These are phyloP conservation scores for Macrolepiota albuminosa DNA, from an alignment of 768 basidiomycete species.

Conservation along the genomic window DNA sequence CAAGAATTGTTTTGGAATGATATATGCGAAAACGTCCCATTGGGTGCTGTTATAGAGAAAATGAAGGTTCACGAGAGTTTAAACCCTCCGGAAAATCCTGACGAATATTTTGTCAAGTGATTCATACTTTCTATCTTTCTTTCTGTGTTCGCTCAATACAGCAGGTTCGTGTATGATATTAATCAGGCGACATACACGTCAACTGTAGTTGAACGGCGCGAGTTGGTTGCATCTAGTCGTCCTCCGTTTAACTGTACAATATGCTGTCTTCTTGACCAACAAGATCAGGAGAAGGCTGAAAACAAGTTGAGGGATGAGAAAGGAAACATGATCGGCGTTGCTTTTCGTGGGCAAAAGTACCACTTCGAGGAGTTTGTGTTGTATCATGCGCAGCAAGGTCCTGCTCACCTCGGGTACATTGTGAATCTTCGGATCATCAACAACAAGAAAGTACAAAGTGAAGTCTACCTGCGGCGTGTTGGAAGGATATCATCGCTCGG, in stretches of 20 bases:
- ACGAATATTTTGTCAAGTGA: slow-evolving; percentile 58
- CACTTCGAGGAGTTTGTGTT: slow-evolving; percentile 62
- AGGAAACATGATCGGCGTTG: slow-evolving; percentile 33
- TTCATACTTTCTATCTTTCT: slow-evolving; percentile 7
- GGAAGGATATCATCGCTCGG: slow-evolving; percentile 43
- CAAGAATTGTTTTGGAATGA: slow-evolving; percentile 64
- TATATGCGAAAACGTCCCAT: slow-evolving; percentile 40
- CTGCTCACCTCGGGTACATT: slow-evolving; percentile 56
- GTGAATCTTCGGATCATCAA: slow-evolving; percentile 20
- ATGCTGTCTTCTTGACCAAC: slow-evolving; percentile 34
- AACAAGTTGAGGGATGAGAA: slow-evolving; percentile 25
- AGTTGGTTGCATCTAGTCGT: slow-evolving; percentile 16
- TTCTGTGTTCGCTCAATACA: not conserved
- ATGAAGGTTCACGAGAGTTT: slow-evolving; percentile 36
- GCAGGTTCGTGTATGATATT: slow-evolving; percentile 49
- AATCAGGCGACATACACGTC: slow-evolving; percentile 41
- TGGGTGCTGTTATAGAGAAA: slow-evolving; percentile 43
- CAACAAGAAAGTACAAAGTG: slow-evolving; percentile 12
- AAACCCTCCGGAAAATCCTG: slow-evolving; percentile 20
- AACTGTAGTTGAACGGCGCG: slow-evolving; percentile 25
- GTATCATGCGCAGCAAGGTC: slow-evolving; percentile 41
- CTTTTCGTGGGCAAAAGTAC: slow-evolving; percentile 43
- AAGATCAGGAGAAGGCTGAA: slow-evolving; percentile 25
- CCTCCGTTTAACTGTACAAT: slow-evolving; percentile 52
- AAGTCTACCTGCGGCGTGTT: slow-evolving; percentile 32